Conservation (phyloP, 208 protist genomes). For the Giardia duodenalis region DNA sequence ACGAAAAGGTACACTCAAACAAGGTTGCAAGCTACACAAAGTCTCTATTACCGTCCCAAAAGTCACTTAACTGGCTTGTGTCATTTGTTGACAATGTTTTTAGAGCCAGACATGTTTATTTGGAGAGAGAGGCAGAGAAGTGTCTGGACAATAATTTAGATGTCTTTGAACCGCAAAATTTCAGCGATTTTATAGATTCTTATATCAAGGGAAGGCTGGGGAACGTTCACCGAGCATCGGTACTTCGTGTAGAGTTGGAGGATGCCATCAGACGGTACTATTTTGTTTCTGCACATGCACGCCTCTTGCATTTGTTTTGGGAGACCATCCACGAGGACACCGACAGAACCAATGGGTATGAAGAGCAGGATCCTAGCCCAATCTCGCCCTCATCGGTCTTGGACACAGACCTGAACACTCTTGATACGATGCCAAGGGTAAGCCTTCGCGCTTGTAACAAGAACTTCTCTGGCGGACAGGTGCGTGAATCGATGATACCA, state of each 20-base stretch:
- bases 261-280: background rate
- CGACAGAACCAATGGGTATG: too few species aligned
- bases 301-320: background rate
- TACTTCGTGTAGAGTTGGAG: background rate
- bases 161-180: background rate
- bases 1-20: background rate
- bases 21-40: background rate
- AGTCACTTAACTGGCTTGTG: background rate
- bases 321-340: background rate
- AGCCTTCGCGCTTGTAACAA: too few species aligned
- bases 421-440: too few species aligned
- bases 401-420: too few species aligned
- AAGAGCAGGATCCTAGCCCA: too few species aligned
- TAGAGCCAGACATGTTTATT: background rate
- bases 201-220: background rate
- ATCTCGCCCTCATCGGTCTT: too few species aligned
- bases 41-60: background rate
- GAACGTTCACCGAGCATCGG: background rate
- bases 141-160: background rate
- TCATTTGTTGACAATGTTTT: background rate
- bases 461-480: background rate
- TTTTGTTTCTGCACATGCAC: background rate
- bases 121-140: background rate
- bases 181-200: background rate
- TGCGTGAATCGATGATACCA: too few species aligned